A percentile compares a stretch with the other conserved stretches of the same genome.
These are phyloP conservation scores for Hanseniaspora gamundiae DNA, from an alignment of 1,139 yeast species.

Conservation along the genomic window DNA sequence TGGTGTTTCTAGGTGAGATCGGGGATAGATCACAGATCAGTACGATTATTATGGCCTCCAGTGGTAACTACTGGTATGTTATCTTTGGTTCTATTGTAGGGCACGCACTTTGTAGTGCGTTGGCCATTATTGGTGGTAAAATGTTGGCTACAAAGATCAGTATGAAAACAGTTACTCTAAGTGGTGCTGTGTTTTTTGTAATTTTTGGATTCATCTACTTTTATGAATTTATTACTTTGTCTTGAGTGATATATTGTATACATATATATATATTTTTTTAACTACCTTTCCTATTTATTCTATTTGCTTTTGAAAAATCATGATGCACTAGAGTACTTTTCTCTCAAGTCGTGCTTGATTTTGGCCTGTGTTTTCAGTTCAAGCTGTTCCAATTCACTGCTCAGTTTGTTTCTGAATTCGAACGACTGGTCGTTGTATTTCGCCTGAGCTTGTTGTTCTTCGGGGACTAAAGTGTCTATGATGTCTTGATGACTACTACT, in stretches of 20 bases:
- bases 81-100: conserved; percentile 85
- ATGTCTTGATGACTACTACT: not conserved
- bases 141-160: conserved; percentile 79
- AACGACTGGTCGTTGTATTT: not conserved
- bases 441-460: not conserved
- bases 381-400: not conserved
- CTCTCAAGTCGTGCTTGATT: conserved; percentile 7
- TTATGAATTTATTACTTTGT: conserved; percentile 29
- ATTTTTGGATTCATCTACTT: conserved; percentile 73
- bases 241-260: not conserved
- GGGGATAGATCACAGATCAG: conserved; percentile 98
- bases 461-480: not conserved
- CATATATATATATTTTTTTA: not conserved
- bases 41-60: conserved; percentile 98
- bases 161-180: conserved; percentile 81
- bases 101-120: conserved; percentile 77
- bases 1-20: conserved; percentile 98
- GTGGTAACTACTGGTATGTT: conserved; percentile 82
- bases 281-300: not conserved
- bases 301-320: not conserved
- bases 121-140: conserved; percentile 93
- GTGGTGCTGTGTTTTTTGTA: conserved; percentile 81
- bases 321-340: not conserved
- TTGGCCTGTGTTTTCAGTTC: not conserved
- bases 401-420: not conserved